These are phyloP conservation scores for Eucommia ulmoides DNA, from an alignment of 257 asterid species.

Conservation along the genomic window DNA sequence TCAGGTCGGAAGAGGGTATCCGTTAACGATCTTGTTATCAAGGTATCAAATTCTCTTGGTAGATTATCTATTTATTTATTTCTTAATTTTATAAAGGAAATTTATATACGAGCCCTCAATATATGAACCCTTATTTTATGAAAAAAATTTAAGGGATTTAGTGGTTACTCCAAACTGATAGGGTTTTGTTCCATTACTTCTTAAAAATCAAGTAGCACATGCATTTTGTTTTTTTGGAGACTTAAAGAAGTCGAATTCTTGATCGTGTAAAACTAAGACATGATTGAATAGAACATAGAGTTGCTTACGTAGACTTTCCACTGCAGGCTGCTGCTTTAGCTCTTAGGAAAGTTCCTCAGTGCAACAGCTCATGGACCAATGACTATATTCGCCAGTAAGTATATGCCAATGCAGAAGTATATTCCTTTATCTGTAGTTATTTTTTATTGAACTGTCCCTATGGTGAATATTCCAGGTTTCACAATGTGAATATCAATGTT, in stretches of 20 bases:
- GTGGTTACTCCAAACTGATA: too few species aligned
- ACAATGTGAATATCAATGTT: slow-evolving; percentile 77
- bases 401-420: background rate
- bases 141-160: too few species aligned
- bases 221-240: too few species aligned
- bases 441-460: slow-evolving; percentile 7
- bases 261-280: too few species aligned
- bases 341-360: slow-evolving; percentile 87
- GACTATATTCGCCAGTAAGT: slow-evolving; percentile 97
- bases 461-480: slow-evolving; percentile 38
- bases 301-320: background rate
- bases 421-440: background rate
- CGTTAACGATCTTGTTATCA: slow-evolving; percentile 83
- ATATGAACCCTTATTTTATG: too few species aligned
- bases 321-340: slow-evolving; percentile 99
- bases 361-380: slow-evolving; percentile 96
- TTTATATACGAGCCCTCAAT: too few species aligned
- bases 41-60: slow-evolving; percentile 44
- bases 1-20: slow-evolving; percentile 94
- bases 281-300: too few species aligned
- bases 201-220: too few species aligned
- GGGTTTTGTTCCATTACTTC: too few species aligned
- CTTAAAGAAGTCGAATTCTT: too few species aligned
- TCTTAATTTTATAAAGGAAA: too few species aligned
- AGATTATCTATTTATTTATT: too few species aligned